phyloP scores from a whole-genome alignment of 2,329 filamentous ascomycete species.

The Xylariaceae sp. region DNA sequence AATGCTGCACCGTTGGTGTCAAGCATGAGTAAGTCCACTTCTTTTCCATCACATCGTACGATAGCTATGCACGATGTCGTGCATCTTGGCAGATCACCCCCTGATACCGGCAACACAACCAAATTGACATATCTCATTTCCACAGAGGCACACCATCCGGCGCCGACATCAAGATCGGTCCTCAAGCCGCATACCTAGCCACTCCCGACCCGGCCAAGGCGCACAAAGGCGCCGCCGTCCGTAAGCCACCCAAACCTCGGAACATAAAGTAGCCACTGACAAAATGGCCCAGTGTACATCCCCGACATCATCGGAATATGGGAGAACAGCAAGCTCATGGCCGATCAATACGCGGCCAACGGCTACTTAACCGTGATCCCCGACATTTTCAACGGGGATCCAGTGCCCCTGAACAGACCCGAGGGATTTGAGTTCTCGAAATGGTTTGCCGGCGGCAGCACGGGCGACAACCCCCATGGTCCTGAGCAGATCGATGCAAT shows the following conservation, averaged over 20 bases:
- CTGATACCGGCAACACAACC: not conserved
- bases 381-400: constrained; percentile 68
- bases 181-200: constrained; percentile 51
- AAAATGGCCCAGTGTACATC: constrained; percentile 34
- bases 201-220: constrained; percentile 38
- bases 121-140: not conserved
- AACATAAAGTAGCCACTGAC: not conserved
- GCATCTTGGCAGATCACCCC: too few species aligned
- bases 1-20: constrained; percentile 52
- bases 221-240: constrained; percentile 42
- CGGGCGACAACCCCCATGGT: constrained; percentile 51
- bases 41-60: not conserved
- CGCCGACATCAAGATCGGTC: constrained; percentile 44
- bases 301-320: constrained; percentile 53
- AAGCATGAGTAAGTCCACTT: constrained; percentile 49
- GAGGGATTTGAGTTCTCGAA: constrained; percentile 39
- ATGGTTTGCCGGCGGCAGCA: constrained; percentile 44
- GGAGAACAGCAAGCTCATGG: constrained; percentile 63
- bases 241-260: not conserved
- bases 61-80: not conserved
- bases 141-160: constrained; percentile 49
- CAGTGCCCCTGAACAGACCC: constrained; percentile 52
- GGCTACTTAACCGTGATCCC: constrained; percentile 69
- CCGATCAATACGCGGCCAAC: constrained; percentile 72
- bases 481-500: constrained; percentile 45